Base-by-base conservation (phyloP, 192 early-diverging fungal species). In the Linnemannia zychae region DNA sequence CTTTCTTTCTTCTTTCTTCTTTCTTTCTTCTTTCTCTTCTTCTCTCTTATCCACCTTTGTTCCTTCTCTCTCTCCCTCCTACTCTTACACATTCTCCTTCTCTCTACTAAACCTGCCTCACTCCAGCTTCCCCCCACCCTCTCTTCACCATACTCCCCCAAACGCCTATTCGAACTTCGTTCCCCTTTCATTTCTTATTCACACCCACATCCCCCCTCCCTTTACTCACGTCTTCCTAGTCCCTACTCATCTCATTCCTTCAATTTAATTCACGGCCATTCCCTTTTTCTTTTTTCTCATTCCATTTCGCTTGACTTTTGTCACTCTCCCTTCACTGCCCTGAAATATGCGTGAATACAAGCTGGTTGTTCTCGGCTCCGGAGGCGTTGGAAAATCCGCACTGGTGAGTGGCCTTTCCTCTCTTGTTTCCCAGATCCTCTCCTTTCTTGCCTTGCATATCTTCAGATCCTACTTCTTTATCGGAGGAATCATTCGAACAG, bases 331-430 rank as follows among this genome's bases (percentile, higher is more conserved):
- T 28, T 17, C 28, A 63, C 57, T 24, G 44, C 69, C 38, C 18
- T 18, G 20, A 16, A 63, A 7, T 57, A 97, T 96, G 94, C 95
- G 95, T 82, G 98, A 99, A 88, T 99, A 98, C 90, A 97, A 98
- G 84, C 91, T 99, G 47, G 98, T 99, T 50, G 97, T 99, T 74
- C 90, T 99, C 38, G 98, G 98, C 48, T 96, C 95, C 77, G 98
- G 97, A 85, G 97, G 92, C 77, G 95, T 96, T 50, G 95, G 95
- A 34, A 96, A 97, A 89, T 97, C 96, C 48, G 96, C 97, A 52
- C 88, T 98, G 87, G 91, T 91, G 88, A 80, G 79, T 80, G 17
- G 16, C 16, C 4, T 49, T 47, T 47, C 6, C 12, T 7, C 46
- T 2, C 57, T 12, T 2, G 7, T 24, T 28, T 16, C 28, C 28